Evolutionary conservation across 257 asterid genomes (phyloP).

Genomic region (Verbena officinalis): DNA sequence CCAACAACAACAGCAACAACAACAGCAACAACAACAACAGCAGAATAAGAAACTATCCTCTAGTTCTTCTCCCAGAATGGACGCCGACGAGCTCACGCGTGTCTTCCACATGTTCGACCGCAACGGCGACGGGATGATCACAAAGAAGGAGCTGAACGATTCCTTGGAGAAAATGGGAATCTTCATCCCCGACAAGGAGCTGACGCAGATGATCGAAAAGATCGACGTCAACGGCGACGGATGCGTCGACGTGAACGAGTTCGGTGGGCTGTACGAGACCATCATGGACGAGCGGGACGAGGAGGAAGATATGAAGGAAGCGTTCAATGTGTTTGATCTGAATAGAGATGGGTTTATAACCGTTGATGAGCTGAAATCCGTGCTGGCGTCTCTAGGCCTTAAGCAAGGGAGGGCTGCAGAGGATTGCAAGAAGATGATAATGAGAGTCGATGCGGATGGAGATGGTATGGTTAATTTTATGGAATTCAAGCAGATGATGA

Average conservation of each 20-base stretch:
- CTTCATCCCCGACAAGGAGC: slow-evolving; percentile 50
- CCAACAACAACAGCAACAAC: slow-evolving; percentile 27
- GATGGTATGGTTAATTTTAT: slow-evolving; percentile 59
- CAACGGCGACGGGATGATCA: slow-evolving; percentile 66
- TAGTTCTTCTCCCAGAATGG: slow-evolving; percentile 38
- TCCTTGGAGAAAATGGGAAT: slow-evolving; percentile 70
- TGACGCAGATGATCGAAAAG: slow-evolving; percentile 48
- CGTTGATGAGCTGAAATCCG: slow-evolving; percentile 59
- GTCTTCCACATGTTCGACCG: slow-evolving; percentile 60
- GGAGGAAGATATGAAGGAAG: slow-evolving; percentile 63
- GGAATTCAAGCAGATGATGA: slow-evolving; percentile 77
- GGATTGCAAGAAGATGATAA: slow-evolving; percentile 68
- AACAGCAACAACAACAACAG: slow-evolving; percentile 3
- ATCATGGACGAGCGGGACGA: slow-evolving; percentile 58
- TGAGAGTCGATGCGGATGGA: slow-evolving; percentile 61
- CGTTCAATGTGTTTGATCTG: slow-evolving; percentile 64
- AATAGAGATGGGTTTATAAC: slow-evolving; percentile 65
- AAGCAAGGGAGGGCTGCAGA: slow-evolving; percentile 55
- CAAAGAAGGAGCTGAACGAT: slow-evolving; percentile 51
- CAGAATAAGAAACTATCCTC: slow-evolving; percentile 18
- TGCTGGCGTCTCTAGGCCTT: slow-evolving; percentile 53
- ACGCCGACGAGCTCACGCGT: slow-evolving; percentile 45
- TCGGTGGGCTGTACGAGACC: slow-evolving; percentile 44
- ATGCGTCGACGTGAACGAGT: slow-evolving; percentile 60
- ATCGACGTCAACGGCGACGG: slow-evolving; percentile 59